These are phyloP conservation scores for Colletotrichum incanum DNA, from an alignment of 2,329 filamentous ascomycete species.

Conservation along the genomic window DNA sequence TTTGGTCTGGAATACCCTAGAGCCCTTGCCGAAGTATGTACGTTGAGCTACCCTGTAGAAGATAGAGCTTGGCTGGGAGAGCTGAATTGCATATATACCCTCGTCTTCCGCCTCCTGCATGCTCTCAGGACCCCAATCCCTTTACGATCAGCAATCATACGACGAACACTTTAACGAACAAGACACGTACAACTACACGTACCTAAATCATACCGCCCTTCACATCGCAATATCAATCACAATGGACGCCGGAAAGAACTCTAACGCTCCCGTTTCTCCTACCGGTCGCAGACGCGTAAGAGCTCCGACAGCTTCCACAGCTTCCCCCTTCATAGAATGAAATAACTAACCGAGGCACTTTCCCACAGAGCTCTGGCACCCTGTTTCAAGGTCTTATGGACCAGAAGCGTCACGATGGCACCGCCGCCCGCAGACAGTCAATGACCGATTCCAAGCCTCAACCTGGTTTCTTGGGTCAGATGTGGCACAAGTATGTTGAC, in stretches of 20 bases:
- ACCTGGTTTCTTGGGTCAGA: slow-evolving; percentile 66
- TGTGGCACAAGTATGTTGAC: slow-evolving; percentile 70
- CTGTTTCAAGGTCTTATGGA: slow-evolving; percentile 68
- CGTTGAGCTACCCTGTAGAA: slow-evolving; percentile 5
- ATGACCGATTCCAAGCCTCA: slow-evolving; percentile 68
- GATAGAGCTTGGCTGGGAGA: slow-evolving; percentile 15
- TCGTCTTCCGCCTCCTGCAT: neutral
- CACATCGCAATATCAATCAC: neutral
- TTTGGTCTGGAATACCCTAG: slow-evolving; percentile 23
- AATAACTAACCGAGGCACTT: slow-evolving; percentile 14
- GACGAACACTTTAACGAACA: neutral
- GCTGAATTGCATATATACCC: slow-evolving; percentile 37
- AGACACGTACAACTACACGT: neutral
- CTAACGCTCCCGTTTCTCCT: slow-evolving; percentile 21
- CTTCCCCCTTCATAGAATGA: accelerated
- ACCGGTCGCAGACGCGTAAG: slow-evolving; percentile 41
- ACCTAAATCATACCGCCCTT: neutral
- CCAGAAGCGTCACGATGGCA: slow-evolving; percentile 64
- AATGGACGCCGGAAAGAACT: slow-evolving; percentile 43
- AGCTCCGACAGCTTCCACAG: too few species aligned
- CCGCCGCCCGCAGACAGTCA: slow-evolving; percentile 67
- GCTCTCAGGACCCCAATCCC: accelerated
- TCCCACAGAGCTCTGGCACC: slow-evolving; percentile 60
- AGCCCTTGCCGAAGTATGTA: neutral
- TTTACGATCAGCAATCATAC: accelerated